Evolutionary conservation across 1,139 yeast genomes (phyloP).

Genomic region (Lodderomyces pseudojiufengensis): DNA sequence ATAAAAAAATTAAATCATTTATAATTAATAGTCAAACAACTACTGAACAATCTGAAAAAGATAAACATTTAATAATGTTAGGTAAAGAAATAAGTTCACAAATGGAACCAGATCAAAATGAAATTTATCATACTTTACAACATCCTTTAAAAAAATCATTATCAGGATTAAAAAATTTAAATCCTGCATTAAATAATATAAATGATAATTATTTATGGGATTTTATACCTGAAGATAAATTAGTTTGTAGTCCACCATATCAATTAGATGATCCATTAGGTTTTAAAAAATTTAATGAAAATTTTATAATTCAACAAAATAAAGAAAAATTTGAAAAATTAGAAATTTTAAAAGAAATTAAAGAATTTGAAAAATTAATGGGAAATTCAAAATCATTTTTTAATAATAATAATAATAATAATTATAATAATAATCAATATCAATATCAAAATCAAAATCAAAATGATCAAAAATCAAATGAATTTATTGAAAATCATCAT

Average conservation of each 20-base stretch:
- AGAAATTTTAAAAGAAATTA: constrained; percentile 15
- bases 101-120: constrained; percentile 17
- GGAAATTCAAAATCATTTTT: constrained; percentile 17
- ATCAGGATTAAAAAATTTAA: constrained; percentile 39
- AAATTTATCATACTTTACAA: constrained; percentile 23
- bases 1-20: constrained; percentile 6
- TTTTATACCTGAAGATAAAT: constrained; percentile 32
- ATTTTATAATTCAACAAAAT: constrained; percentile 19
- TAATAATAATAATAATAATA: constrained; percentile 13
- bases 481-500: too few relatives aligned
- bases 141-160: constrained; percentile 40
- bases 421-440: too few relatives aligned
- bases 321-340: constrained; percentile 17
- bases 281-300: constrained; percentile 38
- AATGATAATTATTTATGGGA: constrained; percentile 44
- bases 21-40: background rate
- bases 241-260: constrained; percentile 38
- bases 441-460: too few relatives aligned
- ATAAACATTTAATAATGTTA: constrained; percentile 5
- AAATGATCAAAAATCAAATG: too few relatives aligned
- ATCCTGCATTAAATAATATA: constrained; percentile 33
- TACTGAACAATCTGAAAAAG: constrained; percentile 4
- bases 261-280: constrained; percentile 24
- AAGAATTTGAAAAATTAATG: constrained; percentile 20
- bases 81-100: constrained; percentile 7